Evolutionary conservation across 148 eudicot species (phyloP).

Genomic region (Vaccinium corymbosum): DNA sequence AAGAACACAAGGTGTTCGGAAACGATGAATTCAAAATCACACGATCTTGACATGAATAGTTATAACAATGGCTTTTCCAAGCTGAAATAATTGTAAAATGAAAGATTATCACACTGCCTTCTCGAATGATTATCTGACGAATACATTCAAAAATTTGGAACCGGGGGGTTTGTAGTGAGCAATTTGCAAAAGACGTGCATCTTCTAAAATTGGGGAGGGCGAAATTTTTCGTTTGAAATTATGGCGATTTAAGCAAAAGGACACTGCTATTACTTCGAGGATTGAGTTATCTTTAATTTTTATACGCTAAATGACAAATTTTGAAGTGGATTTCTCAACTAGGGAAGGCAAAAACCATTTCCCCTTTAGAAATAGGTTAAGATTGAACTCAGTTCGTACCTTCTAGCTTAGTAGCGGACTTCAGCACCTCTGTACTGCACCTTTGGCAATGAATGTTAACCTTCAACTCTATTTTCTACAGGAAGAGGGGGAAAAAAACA

Average conservation of each 20-base stretch:
- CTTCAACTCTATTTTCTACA: constrained; percentile 29
- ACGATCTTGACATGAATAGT: background rate
- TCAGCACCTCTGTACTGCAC: constrained; percentile 19
- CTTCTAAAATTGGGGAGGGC: too few relatives aligned
- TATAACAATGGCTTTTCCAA: background rate
- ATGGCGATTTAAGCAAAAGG: too few relatives aligned
- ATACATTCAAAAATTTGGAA: too few relatives aligned
- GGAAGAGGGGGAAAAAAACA: background rate
- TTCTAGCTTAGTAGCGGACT: constrained; percentile 24
- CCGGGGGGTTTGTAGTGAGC: too few relatives aligned
- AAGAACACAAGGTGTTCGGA: background rate
- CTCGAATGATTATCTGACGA: too few relatives aligned
- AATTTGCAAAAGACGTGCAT: too few relatives aligned
- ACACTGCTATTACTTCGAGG: background rate
- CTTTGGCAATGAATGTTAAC: constrained; percentile 24
- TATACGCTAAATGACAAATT: background rate
- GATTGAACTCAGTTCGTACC: constrained; percentile 16
- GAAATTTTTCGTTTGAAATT: too few relatives aligned
- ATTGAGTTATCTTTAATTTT: background rate
- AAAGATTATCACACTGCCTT: too few relatives aligned
- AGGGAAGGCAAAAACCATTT: background rate
- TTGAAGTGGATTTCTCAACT: background rate
- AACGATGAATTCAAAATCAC: too few relatives aligned
- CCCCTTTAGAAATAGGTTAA: background rate
- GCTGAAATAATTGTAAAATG: background rate